Conservation (phyloP, 2,329 filamentous ascomycete genomes). For the Sporothrix curviconia region DNA sequence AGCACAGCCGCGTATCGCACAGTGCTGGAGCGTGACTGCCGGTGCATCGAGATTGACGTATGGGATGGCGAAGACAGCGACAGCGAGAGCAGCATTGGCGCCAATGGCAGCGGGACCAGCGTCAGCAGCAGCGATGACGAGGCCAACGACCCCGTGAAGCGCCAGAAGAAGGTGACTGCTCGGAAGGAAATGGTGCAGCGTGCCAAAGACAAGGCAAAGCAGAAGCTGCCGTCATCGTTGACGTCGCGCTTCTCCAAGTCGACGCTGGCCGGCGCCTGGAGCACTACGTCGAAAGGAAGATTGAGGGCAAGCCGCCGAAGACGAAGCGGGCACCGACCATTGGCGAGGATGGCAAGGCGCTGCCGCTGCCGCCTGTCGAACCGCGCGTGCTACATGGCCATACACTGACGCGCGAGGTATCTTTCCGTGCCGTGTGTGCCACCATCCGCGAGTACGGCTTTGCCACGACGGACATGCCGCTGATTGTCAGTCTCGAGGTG, state of each 20-base stretch:
- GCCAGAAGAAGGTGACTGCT: conserved; percentile 24
- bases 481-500: conserved; percentile 93
- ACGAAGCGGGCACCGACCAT: background rate
- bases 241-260: conserved; percentile 43
- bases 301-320: conserved; percentile 15
- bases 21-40: conserved; percentile 74
- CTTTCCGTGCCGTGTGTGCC: conserved; percentile 78
- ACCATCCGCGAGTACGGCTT: conserved; percentile 78
- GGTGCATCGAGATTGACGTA: conserved; percentile 90
- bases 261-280: conserved; percentile 38
- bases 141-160: no score
- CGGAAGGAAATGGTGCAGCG: conserved; percentile 56
- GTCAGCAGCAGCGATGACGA: conserved; percentile 44
- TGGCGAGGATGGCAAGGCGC: background rate
- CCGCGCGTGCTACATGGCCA: conserved; percentile 81
- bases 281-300: conserved; percentile 28
- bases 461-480: conserved; percentile 63
- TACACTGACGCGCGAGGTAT: conserved; percentile 81
- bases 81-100: background rate
- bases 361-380: conserved; percentile 37
- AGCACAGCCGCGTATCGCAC: conserved; percentile 84
- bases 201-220: conserved; percentile 62
- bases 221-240: conserved; percentile 42
- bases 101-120: conserved; percentile 21
- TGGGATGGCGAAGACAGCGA: conserved; percentile 66